Conservation (phyloP, 495 filamentous ascomycete species). For the Neurospora sp. region DNA sequence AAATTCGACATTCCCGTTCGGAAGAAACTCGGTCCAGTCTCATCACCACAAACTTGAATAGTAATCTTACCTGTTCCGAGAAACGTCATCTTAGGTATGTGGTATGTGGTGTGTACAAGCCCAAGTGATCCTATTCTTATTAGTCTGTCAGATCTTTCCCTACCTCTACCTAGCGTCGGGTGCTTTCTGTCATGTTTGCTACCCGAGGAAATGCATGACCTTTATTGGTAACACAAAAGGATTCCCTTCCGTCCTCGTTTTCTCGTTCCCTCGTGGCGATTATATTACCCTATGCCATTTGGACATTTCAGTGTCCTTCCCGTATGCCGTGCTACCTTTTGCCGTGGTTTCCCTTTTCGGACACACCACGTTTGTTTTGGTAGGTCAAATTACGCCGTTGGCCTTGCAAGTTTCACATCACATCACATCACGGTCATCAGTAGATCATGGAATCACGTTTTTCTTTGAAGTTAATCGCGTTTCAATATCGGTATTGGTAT, state of each 20-base stretch:
- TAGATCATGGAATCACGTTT: not conserved
- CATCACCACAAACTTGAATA: not conserved
- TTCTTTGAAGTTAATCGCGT: constrained; percentile 1
- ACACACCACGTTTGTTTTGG: not conserved
- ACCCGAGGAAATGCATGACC: not conserved
- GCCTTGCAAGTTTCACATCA: not conserved
- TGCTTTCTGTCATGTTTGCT: not conserved
- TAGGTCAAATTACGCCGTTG: not conserved
- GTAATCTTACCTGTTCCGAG: not conserved
- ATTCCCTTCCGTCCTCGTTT: not conserved
- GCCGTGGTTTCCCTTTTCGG: not conserved
- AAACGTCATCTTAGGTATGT: not conserved
- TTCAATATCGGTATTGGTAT: not conserved
- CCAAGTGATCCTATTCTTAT: not conserved
- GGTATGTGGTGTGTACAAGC: not conserved
- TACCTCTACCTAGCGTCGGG: not conserved
- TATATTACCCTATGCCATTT: not conserved
- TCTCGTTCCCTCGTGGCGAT: not conserved
- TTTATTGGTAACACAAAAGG: not conserved
- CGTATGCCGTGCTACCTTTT: not conserved
- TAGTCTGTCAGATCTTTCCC: not conserved
- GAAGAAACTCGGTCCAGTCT: not conserved
- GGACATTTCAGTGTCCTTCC: not conserved
- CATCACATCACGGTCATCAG: not conserved
- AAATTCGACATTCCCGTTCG: not conserved